Conservation (phyloP, 2,329 filamentous ascomycete species). For the Calonectria ilicicola region DNA sequence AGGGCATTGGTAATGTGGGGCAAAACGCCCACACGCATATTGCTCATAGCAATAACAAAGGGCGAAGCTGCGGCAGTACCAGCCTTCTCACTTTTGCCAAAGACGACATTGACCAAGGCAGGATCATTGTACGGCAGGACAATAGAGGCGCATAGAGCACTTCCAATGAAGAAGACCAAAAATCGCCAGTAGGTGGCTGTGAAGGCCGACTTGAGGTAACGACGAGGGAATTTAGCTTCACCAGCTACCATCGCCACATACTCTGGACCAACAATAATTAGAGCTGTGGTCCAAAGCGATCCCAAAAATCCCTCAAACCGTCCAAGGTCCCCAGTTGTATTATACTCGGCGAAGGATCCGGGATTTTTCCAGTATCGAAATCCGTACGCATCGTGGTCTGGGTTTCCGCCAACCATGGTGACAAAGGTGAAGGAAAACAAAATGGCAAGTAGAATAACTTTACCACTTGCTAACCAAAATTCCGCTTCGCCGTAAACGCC, state of each 20-base stretch:
- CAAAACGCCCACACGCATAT: conserved; percentile 61
- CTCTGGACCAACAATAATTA: background rate
- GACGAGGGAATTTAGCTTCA: background rate
- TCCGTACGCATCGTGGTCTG: background rate
- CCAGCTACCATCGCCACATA: background rate
- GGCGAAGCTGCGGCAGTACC: conserved; percentile 65
- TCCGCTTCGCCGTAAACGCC: background rate
- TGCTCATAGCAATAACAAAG: conserved; percentile 70
- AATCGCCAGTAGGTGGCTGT: background rate
- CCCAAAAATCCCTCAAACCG: background rate
- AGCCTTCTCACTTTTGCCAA: background rate
- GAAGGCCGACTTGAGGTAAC: background rate
- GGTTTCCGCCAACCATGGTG: conserved; percentile 4
- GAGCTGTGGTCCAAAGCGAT: background rate
- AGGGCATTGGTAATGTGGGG: conserved; percentile 67
- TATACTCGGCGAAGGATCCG: background rate
- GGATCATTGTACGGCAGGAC: background rate
- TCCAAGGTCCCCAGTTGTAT: background rate
- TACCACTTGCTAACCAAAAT: conserved; percentile 2
- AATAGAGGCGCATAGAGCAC: background rate
- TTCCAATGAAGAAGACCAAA: background rate
- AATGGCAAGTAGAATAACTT: background rate
- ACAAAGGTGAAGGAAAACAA: conserved; percentile 6
- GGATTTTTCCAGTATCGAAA: background rate
- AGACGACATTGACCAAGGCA: background rate